These are phyloP conservation scores for Falciphora oryzae DNA, from an alignment of 2,329 filamentous ascomycete species.

Conservation along the genomic window DNA sequence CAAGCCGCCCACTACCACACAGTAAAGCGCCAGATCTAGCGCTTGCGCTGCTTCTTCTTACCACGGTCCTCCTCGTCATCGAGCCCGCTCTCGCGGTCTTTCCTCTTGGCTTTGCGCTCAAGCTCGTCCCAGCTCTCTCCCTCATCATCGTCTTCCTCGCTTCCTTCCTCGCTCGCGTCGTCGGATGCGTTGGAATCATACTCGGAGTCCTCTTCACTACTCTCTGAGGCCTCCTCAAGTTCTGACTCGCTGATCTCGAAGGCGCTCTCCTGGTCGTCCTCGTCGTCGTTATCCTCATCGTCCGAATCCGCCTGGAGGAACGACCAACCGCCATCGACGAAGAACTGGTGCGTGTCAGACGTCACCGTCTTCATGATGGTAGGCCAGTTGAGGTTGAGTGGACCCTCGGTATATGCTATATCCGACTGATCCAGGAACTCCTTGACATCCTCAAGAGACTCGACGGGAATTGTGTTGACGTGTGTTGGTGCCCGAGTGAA, in stretches of 20 bases:
- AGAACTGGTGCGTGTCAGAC: slow-evolving; percentile 90
- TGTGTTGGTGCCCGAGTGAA: slow-evolving; percentile 86
- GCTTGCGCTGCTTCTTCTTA: slow-evolving; percentile 61
- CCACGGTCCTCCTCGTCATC: slow-evolving; percentile 61
- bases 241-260: slow-evolving; percentile 90
- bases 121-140: slow-evolving; percentile 93
- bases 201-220: slow-evolving; percentile 77
- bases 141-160: slow-evolving; percentile 71
- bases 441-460: slow-evolving; percentile 90
- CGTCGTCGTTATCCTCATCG: slow-evolving; percentile 68
- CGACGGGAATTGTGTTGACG: slow-evolving; percentile 97
- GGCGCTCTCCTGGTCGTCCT: slow-evolving; percentile 83
- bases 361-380: slow-evolving; percentile 99
- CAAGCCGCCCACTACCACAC: too few relatives aligned
- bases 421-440: slow-evolving; percentile 97
- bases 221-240: slow-evolving; percentile 72
- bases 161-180: slow-evolving; percentile 70
- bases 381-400: slow-evolving; percentile 96
- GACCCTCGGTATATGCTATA: slow-evolving; percentile 89
- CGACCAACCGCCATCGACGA: slow-evolving; percentile 89
- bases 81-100: slow-evolving; percentile 61
- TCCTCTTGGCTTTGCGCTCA: slow-evolving; percentile 84
- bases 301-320: slow-evolving; percentile 88
- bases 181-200: slow-evolving; percentile 86
- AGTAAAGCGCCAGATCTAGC: slow-evolving; percentile 19